Percentiles rank a stretch among this genome's conserved stretches.
phyloP scores from a whole-genome alignment of 371 early-diverging fungal genomes.

The Chytridium lagenaria region DNA sequence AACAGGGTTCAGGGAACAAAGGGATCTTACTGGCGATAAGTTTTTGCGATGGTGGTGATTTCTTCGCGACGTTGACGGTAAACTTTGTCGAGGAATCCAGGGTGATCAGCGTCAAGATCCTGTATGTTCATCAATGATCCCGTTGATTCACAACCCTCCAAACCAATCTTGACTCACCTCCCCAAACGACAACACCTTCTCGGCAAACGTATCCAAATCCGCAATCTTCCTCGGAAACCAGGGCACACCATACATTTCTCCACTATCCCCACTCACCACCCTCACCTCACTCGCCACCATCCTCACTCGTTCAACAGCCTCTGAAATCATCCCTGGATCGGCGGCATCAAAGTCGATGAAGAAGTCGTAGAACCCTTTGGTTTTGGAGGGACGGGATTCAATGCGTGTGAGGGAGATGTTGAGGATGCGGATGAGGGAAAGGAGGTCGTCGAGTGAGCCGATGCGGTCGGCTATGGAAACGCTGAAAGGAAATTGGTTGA shows the following conservation, averaged over 20 bases:
- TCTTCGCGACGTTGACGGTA: slow-evolving; percentile 88
- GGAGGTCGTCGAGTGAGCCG: slow-evolving; percentile 86
- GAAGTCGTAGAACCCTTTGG: slow-evolving; percentile 88
- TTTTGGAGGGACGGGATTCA: slow-evolving; percentile 89
- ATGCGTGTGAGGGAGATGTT: slow-evolving; percentile 88
- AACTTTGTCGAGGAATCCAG: slow-evolving; percentile 87
- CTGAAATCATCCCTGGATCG: slow-evolving; percentile 59
- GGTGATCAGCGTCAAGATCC: slow-evolving; percentile 85
- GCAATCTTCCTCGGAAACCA: slow-evolving; percentile 96
- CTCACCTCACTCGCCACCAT: slow-evolving; percentile 67
- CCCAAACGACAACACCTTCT: slow-evolving; percentile 91
- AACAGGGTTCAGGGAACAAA: slow-evolving; percentile 3
- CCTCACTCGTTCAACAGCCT: slow-evolving; percentile 66
- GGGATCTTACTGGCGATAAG: slow-evolving; percentile 68
- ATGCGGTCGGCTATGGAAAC: slow-evolving; percentile 86
- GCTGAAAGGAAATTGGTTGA: slow-evolving; percentile 27
- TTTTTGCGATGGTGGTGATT: slow-evolving; percentile 87
- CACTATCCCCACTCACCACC: slow-evolving; percentile 42
- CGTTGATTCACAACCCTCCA: no score
- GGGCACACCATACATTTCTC: slow-evolving; percentile 59
- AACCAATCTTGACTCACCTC: slow-evolving; percentile 68
- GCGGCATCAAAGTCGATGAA: slow-evolving; percentile 84
- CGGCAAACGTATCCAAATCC: slow-evolving; percentile 93
- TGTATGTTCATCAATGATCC: no score
- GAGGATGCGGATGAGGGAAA: slow-evolving; percentile 73